Evolutionary conservation across 2,329 filamentous ascomycete species (phyloP), one percentile per base, ranked within the genome.

Genomic region (Sphaerulina populicola): DNA sequence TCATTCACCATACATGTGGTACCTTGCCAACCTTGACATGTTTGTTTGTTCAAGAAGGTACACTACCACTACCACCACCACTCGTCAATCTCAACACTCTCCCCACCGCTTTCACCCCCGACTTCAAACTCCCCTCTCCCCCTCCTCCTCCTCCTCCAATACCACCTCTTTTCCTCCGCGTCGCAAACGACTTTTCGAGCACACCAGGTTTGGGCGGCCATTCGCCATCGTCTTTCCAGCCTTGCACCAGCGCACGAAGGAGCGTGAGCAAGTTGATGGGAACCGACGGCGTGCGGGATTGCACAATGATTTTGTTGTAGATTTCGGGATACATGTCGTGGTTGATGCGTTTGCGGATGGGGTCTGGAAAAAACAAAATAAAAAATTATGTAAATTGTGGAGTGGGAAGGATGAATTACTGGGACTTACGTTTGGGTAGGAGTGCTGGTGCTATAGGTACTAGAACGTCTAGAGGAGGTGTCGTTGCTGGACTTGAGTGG

Each of bases 171-270:
- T 67, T 69, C 59, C 68, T 68, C 36, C 69, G 65, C 12, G 57
- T 63, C 11, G 57, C 63, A 5, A 70, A 65, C 40, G 70, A 70
- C 56, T 75, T 66, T 62, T 78, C 73, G 41, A 74, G 60, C 42
- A 76, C 63, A 14, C 72, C 71, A 0, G 75, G 67, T 59, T 79
- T 80, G 1, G 86, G 88, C 4, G 91, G 90, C 91, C 91, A 97
- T 68, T 95, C 88, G 12, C 89, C 90, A 62, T 93, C 88, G 37
- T 87, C 78, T 68, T 94, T 94, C 91, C 91, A 96, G 39, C 91
- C 91, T 27, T 85, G 77, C 0, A 97, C 89, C 58, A 91, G 86
- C 10, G 87, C 81, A 8, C 81, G 78, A 18, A 87, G 81, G 72
- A 96, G 83, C 61, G 94, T 88, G 29, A 77, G 73, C 0, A 97